Percentiles rank a stretch among this genome's conserved stretches.
Conservation (phyloP, 2,329 filamentous ascomycete species). For the Ceratocystis eucalypticola region DNA sequence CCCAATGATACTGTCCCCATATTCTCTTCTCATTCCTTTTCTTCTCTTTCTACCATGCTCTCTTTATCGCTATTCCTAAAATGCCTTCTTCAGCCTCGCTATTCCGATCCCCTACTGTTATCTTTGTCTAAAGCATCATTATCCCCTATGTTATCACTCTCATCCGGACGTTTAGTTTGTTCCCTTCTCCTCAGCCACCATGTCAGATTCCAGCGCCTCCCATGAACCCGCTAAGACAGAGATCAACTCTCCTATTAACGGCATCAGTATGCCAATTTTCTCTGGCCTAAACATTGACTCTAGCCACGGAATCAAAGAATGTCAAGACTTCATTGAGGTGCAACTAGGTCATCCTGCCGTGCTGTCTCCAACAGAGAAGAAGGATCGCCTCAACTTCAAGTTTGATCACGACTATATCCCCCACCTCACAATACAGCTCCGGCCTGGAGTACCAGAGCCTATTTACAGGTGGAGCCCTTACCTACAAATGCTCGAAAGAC, state of each 20-base stretch:
- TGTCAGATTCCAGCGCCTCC: neutral
- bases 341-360: neutral
- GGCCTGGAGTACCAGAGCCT: neutral
- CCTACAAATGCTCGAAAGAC: neutral
- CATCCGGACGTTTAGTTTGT: neutral
- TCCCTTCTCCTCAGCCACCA: neutral
- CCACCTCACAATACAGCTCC: neutral
- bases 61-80: neutral
- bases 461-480: neutral
- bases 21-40: neutral
- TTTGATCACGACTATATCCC: neutral
- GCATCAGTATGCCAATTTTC: neutral
- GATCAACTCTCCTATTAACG: neutral
- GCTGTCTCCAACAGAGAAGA: neutral
- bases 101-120: neutral
- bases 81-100: neutral
- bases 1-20: neutral
- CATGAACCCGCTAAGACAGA: neutral
- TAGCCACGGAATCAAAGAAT: neutral
- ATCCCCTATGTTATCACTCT: neutral
- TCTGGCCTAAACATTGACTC: neutral
- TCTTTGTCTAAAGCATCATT: neutral
- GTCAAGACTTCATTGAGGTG: constrained; percentile 1
- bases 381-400: neutral
- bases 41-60: neutral